Evolutionary conservation across 1,284 basidiomycete species (phyloP).

Genomic region (Irpex sp.): DNA sequence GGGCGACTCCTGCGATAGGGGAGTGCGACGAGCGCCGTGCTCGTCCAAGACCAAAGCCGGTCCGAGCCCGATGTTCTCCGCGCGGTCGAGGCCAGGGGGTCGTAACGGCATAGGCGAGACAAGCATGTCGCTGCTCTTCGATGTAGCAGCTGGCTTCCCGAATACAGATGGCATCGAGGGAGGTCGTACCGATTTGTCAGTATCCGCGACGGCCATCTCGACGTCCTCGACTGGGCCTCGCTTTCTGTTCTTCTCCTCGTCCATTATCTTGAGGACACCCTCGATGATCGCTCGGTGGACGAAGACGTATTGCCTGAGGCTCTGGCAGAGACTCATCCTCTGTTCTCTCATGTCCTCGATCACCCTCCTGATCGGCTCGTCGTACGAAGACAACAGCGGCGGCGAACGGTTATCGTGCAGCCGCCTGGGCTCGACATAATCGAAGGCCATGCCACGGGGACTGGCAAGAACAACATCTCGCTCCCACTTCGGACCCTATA

Average conservation of each 20-base stretch:
- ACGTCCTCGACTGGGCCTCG: constrained; percentile 11
- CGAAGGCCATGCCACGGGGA: constrained; percentile 11
- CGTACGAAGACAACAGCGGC: constrained; percentile 54
- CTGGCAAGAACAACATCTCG: constrained; percentile 1
- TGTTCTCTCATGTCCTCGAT: constrained; percentile 89
- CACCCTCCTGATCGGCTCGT: constrained; percentile 73
- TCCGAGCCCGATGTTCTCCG: constrained; percentile 7
- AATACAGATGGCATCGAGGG: not conserved
- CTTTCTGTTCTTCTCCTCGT: constrained; percentile 58
- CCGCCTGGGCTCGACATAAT: constrained; percentile 29
- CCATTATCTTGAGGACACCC: constrained; percentile 73
- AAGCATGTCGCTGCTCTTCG: not conserved
- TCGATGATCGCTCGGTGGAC: constrained; percentile 85
- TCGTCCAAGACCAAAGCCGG: constrained; percentile 10
- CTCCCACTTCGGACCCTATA: not conserved
- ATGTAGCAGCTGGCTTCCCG: not conserved
- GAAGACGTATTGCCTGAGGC: constrained; percentile 86
- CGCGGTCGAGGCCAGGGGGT: not conserved
- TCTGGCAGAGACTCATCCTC: constrained; percentile 89
- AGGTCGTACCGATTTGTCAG: not conserved
- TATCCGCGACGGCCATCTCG: not conserved
- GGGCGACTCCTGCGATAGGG: not conserved
- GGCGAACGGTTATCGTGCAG: constrained; percentile 55
- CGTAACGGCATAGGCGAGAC: not conserved
- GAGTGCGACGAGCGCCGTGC: not conserved